Evolutionary conservation across 2,329 filamentous ascomycete species (phyloP).

Genomic region (Corinectria fuckeliana): DNA sequence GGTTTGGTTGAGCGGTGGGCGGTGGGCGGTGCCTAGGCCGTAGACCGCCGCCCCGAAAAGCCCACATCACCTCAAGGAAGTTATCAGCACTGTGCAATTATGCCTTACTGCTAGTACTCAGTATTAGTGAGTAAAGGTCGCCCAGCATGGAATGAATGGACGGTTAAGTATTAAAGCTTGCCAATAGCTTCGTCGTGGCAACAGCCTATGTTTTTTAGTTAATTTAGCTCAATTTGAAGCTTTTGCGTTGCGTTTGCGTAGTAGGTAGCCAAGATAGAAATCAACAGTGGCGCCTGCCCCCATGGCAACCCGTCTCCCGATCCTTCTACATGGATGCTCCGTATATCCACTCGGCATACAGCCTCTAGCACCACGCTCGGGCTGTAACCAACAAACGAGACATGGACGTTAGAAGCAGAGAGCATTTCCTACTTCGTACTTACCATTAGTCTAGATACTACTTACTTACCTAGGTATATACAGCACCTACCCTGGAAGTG

Average conservation of each 20-base stretch:
- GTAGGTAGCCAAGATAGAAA: neutral
- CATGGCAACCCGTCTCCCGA: constrained; percentile 1
- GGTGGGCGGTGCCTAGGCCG: constrained; percentile 5
- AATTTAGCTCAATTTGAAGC: no score
- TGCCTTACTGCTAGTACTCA: no score
- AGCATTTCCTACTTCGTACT: no score
- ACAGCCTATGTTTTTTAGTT: constrained; percentile 27
- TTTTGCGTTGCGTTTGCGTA: no score
- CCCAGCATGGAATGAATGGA: no score
- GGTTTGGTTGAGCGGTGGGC: constrained; percentile 10
- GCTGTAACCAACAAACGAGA: neutral
- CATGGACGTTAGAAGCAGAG: no score
- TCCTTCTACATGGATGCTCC: neutral
- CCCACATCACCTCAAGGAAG: no score
- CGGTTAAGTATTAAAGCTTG: constrained; percentile 20
- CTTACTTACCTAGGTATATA: no score
- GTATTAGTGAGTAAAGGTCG: no score
- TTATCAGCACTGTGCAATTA: neutral
- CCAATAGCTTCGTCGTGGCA: constrained; percentile 35
- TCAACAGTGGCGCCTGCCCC: neutral
- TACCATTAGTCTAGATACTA: no score
- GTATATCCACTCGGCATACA: neutral
- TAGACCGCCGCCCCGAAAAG: constrained; percentile 7
- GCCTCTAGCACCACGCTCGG: neutral
- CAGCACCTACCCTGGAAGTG: no score